phyloP scores from a whole-genome alignment of 2,329 filamentous ascomycete genomes.

The Alternaria longipes region DNA sequence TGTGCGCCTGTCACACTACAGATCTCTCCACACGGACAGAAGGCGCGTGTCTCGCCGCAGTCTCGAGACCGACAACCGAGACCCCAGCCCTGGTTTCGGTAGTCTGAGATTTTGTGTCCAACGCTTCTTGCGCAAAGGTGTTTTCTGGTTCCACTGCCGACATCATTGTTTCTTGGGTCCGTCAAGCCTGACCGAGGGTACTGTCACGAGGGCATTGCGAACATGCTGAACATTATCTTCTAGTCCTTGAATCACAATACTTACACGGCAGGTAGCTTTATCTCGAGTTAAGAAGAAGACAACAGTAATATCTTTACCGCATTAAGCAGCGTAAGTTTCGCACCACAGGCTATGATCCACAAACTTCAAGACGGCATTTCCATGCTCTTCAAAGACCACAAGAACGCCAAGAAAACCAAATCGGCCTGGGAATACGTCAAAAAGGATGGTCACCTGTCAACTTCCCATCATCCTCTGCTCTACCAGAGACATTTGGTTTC shows the following conservation, averaged over 20 bases:
- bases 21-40: constrained; percentile 3
- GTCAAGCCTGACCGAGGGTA: not conserved
- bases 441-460: constrained; percentile 10
- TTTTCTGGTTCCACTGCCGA: not conserved
- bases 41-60: constrained; percentile 20
- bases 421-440: not conserved
- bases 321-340: not conserved
- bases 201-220: not conserved
- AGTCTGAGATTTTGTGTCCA: constrained; percentile 17
- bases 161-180: constrained; percentile 6
- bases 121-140: constrained; percentile 1
- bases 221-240: not conserved
- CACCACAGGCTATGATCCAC: not conserved
- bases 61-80: constrained; percentile 17
- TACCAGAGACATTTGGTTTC: not conserved
- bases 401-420: not conserved
- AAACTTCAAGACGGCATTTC: not conserved
- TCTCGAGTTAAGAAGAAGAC: not conserved
- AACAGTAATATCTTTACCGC: not conserved
- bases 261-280: rapidly evolving
- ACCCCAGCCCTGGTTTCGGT: constrained; percentile 16
- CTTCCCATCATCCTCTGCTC: constrained; percentile 1
- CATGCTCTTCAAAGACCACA: not conserved
- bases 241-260: not conserved
- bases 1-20: constrained; percentile 29